Evolutionary conservation across 2,329 filamentous ascomycete genomes (phyloP).

Genomic region (Bipolaris oryzae): DNA sequence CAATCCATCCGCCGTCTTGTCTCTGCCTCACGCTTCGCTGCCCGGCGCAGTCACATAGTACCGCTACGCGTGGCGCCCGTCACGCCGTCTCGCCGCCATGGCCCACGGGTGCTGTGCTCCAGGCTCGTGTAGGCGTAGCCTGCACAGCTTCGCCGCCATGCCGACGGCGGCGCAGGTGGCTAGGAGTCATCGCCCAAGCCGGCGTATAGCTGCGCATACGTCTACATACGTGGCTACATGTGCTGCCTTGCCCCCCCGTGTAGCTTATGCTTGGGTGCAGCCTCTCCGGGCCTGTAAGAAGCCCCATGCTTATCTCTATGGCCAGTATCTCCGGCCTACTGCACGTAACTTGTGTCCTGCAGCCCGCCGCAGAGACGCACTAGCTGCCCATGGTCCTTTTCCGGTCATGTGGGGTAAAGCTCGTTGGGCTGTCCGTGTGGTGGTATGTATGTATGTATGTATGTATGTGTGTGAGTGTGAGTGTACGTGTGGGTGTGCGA

Average conservation of each 20-base stretch:
- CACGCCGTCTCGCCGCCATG: not conserved
- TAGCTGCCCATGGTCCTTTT: conserved; percentile 1
- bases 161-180: not conserved
- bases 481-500: not conserved
- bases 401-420: conserved; percentile 22
- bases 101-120: not conserved
- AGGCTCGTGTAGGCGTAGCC: not conserved
- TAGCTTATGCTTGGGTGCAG: conserved; percentile 1
- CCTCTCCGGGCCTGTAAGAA: conserved; percentile 12
- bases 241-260: not conserved
- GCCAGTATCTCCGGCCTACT: conserved; percentile 6
- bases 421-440: not conserved
- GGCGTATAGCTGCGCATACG: not conserved
- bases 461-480: too few species aligned
- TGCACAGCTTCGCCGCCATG: not conserved
- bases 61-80: not conserved
- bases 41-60: not conserved
- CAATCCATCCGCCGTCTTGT: too few species aligned
- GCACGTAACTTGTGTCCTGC: conserved; percentile 8
- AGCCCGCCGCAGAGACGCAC: conserved; percentile 3
- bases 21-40: too few species aligned
- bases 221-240: not conserved
- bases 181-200: not conserved
- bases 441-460: not conserved
- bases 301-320: conserved; percentile 10